These are phyloP conservation scores for Diaporthe eres DNA, from an alignment of 2,329 filamentous ascomycete genomes.

Conservation along the genomic window DNA sequence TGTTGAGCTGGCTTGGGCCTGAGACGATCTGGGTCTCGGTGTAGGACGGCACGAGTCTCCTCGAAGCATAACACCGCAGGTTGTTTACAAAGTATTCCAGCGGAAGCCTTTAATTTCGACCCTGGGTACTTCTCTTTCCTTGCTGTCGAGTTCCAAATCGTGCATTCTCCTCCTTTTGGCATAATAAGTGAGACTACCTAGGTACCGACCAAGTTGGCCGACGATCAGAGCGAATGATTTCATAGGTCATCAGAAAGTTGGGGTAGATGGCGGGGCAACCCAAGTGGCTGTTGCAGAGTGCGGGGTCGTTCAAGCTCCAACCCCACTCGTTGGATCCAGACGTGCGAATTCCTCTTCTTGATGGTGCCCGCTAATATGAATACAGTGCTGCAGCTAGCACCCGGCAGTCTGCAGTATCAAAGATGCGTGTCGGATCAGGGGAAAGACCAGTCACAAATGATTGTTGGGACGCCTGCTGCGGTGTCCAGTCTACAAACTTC, in stretches of 20 bases:
- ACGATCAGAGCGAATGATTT: constrained; percentile 15
- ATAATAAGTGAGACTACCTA: neutral
- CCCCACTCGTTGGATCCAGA: constrained; percentile 1
- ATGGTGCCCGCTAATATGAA: neutral
- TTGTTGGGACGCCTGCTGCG: neutral
- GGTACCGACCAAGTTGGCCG: constrained; percentile 1
- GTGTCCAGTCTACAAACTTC: neutral
- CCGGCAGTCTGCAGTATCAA: neutral
- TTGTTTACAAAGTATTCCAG: neutral
- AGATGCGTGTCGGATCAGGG: neutral
- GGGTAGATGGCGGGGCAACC: constrained; percentile 23
- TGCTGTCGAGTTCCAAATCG: neutral
- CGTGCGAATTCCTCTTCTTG: neutral
- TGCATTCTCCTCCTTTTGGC: neutral
- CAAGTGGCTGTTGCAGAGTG: constrained; percentile 18
- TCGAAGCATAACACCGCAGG: neutral
- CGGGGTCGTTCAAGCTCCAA: constrained; percentile 22
- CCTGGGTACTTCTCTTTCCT: neutral
- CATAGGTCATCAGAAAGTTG: constrained; percentile 27
- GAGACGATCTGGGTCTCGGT: neutral
- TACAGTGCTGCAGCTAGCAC: neutral
- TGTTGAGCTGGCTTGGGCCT: neutral
- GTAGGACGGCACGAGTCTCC: neutral
- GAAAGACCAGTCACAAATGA: neutral
- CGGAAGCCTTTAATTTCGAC: neutral